Base-by-base conservation (phyloP, 805 yeast species). In the Dipodascus geniculatus region DNA sequence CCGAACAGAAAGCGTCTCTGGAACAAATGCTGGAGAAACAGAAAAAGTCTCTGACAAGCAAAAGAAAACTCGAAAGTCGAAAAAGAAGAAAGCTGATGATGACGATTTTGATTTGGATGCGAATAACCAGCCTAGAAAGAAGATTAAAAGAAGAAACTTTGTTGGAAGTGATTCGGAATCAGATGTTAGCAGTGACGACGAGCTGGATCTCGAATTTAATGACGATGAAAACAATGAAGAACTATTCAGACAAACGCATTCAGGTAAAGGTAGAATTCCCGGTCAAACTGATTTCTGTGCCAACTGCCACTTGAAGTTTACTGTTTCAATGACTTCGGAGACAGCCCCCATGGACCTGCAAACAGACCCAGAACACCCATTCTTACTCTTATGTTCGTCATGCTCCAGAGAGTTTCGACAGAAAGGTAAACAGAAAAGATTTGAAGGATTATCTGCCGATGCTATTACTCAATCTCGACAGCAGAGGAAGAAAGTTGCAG, bases 401-500 rank as follows among this genome's bases (percentile, higher is more conserved):
- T 65, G 77, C 79, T 16, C 75, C 54, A 4, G 53, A 38, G n/a
- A 38, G 16, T 75, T 3, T 82, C 22, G 54, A 56, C 54, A 28
- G 55, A 88, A 65, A 77, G 84, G 22, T 52, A 56, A 23, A 47
- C 23, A 52, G 59, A 69, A 52, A 66, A 69, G 61, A 68, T 64
- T 61, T 67, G 71, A 61, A 80, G 75, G 67, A 72, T 64, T 58
- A 67, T 70, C 54, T 71, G 74, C 51, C 74, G 73, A 58, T 72
- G 73, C 57, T 79, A 76, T 60, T 83, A 82, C 81, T 22, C 76
- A 77, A 52, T 87, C 86, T 17, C 74, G 93, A 52, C 85, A 85
- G 64, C 78, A 79, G 60, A 77, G 95, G 55, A 86, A 85, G 71
- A 81, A 80, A 69, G 71, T 84, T 49, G 96, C 98, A 0, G 85